Base-by-base conservation (phyloP, 331 rosid species). In the Quercus tomentella region DNA sequence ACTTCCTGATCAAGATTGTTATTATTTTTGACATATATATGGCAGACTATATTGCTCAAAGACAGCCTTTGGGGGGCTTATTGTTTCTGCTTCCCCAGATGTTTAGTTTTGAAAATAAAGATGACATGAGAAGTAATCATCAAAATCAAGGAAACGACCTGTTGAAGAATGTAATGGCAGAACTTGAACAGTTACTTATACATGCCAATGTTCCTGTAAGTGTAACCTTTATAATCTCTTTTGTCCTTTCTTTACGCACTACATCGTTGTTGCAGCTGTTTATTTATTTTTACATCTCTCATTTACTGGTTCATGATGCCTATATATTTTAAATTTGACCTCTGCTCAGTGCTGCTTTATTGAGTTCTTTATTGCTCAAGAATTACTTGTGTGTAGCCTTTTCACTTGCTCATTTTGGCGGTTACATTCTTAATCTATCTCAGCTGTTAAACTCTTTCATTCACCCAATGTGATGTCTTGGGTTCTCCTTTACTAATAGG, bases 171-270 rank as follows among this genome's bases (percentile, higher is more conserved):
- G 63, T 74, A 61, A 63, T 93, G 79, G 88, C 52, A 51, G 93
- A 96, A 80, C 93, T 96, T 63, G 98, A 96, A 88, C 94, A 89
- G 79, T 82, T 89, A 66, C 99, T 96, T 65, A 76, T 90, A 74
- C 97, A 88, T 73, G 52, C 91, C 83, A 96, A 80, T 83, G 83
- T 96, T 84, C 99, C 99, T 62, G 99, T 93, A 84, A 91, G 99
- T 92, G 81, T 68, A 88, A 71, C 77, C 76, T 65, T 66, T 57
- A 54, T 73, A 49, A 49, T 49, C 15, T 49, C 18, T 49, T 49
- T 49, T 4, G 1, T 49, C 37, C 43, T 30, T 84, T 79, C 67
- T 67, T n/a, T 56, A 77, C 0, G 41, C n/a, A 56, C 41, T 49
- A n/a, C 56, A 70, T 37, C 54, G 35, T 43, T 67, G 54, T n/a